Conservation (phyloP, 345 rosid genomes). For the Eucalyptus erythrocorys region DNA sequence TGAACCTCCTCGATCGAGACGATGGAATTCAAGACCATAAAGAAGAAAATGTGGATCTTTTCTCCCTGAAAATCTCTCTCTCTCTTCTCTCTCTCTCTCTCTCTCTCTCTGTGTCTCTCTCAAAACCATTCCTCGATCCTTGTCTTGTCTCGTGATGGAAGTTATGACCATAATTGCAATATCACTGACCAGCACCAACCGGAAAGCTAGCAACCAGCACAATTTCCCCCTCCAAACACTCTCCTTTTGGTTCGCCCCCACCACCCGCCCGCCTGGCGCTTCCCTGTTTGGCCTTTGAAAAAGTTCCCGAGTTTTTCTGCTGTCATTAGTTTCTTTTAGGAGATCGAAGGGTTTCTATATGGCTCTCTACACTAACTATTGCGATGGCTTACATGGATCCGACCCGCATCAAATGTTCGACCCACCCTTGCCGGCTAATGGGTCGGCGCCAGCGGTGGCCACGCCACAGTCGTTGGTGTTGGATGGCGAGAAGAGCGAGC, state of each 20-base stretch:
- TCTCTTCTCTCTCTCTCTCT: neutral
- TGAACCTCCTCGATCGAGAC: neutral
- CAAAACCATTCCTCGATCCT: neutral
- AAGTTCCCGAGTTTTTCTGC: neutral
- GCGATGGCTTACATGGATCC: neutral
- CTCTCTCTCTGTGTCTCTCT: neutral
- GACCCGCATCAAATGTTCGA: neutral
- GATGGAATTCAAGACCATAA: conserved; percentile 16
- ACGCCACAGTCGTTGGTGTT: conserved; percentile 23
- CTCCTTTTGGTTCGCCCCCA: conserved; percentile 69
- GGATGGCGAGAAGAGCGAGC: conserved; percentile 44
- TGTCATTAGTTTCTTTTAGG: neutral
- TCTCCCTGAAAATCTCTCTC: neutral
- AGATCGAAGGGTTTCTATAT: neutral
- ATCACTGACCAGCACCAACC: neutral
- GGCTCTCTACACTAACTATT: neutral
- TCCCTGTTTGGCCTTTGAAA: neutral
- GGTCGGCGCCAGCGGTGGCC: conserved; percentile 8
- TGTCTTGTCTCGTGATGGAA: conserved; percentile 30
- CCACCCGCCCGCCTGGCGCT: conserved; percentile 59
- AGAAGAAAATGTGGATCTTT: conserved; percentile 42
- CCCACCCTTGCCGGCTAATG: conserved; percentile 7
- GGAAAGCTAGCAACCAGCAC: conserved; percentile 18
- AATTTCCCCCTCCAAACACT: conserved; percentile 46
- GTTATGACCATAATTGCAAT: conserved; percentile 8